Evolutionary conservation across 441 rosid species (phyloP).

Genomic region (Pelargonium fulgidum): DNA sequence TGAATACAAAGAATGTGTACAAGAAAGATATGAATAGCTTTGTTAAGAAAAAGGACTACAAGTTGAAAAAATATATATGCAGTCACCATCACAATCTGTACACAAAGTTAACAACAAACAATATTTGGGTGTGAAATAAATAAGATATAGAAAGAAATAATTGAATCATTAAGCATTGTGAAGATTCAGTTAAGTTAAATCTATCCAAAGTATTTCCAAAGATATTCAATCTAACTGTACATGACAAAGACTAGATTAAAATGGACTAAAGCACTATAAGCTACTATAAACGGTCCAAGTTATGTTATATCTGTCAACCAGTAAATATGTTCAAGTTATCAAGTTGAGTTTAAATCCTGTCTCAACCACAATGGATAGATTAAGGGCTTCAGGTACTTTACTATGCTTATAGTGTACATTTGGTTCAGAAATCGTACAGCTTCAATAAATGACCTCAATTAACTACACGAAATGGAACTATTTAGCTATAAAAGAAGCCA

Average conservation of each 20-base stretch:
- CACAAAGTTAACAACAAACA: neutral
- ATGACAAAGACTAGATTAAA: neutral
- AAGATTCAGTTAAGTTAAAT: neutral
- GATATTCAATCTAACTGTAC: neutral
- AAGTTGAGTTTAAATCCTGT: too few relatives aligned
- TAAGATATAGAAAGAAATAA: neutral
- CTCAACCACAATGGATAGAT: too few relatives aligned
- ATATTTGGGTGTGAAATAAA: neutral
- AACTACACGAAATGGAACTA: neutral
- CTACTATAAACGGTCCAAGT: too few relatives aligned
- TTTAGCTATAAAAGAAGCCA: neutral
- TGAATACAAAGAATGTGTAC: conserved; percentile 40
- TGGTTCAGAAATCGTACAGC: neutral
- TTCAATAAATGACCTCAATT: neutral
- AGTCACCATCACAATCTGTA: neutral
- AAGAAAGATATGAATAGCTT: conserved; percentile 21
- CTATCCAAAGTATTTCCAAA: neutral
- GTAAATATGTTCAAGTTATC: too few relatives aligned
- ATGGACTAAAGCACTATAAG: too few relatives aligned
- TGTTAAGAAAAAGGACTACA: conserved; percentile 6
- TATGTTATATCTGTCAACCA: too few relatives aligned
- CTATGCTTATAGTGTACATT: neutral
- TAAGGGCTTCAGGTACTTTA: too few relatives aligned
- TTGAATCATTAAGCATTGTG: neutral
- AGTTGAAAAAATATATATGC: neutral